Percentiles rank a stretch among this genome's conserved stretches.
Conservation (phyloP, 2,329 filamentous ascomycete species). For the Colletotrichum tropicale region DNA sequence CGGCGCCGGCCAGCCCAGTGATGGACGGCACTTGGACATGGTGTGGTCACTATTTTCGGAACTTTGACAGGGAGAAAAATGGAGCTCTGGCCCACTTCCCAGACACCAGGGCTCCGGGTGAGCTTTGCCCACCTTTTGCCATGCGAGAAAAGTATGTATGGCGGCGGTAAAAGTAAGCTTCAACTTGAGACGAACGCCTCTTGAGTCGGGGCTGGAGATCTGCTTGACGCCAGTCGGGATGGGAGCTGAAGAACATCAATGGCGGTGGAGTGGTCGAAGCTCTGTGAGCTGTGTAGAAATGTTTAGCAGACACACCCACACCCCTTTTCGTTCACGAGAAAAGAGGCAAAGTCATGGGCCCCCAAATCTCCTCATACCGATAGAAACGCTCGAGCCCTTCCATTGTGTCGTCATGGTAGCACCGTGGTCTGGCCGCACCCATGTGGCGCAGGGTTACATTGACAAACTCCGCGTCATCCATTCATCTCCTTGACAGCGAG, state of each 20-base stretch:
- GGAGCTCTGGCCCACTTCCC: not conserved
- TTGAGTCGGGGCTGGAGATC: not conserved
- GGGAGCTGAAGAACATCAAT: not conserved
- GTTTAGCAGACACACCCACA: not conserved
- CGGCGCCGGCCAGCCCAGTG: not conserved
- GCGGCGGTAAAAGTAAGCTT: not conserved
- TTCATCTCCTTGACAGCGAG: not conserved
- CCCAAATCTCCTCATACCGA: not conserved
- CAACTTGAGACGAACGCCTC: not conserved
- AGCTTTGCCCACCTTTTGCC: not conserved
- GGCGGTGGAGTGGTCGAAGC: not conserved
- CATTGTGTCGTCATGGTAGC: constrained; percentile 5
- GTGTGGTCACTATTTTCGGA: not conserved
- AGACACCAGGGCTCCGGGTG: not conserved
- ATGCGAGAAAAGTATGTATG: not conserved
- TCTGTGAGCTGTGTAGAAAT: not conserved
- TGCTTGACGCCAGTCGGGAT: not conserved
- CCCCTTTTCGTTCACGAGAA: not conserved
- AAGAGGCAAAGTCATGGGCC: not conserved
- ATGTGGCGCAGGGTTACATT: not conserved
- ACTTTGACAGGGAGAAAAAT: not conserved
- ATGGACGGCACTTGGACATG: not conserved
- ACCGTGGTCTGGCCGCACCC: not conserved
- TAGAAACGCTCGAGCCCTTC: not conserved
- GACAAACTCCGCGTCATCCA: constrained; percentile 6